Conservation (phyloP, 1,139 yeast genomes). For the Pichia sp. region DNA sequence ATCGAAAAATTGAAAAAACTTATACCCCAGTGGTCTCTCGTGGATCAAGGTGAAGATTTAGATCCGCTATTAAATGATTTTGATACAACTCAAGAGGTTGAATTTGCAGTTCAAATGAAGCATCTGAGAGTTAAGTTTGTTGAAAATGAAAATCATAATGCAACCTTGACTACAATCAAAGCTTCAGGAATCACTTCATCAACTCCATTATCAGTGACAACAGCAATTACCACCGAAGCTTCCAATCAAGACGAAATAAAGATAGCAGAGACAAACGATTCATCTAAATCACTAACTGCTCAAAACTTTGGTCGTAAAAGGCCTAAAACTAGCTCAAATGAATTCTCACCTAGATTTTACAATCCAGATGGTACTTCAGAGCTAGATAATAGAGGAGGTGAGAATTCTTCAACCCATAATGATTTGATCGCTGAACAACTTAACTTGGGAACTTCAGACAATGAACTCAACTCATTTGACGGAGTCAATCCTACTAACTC, state of each 20-base stretch:
- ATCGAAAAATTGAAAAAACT: slow-evolving; percentile 5
- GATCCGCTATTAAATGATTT: slow-evolving; percentile 26
- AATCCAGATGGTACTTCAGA: slow-evolving; percentile 5
- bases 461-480: no score
- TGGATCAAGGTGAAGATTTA: neutral
- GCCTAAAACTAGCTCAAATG: slow-evolving; percentile 1
- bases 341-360: slow-evolving; percentile 6
- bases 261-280: neutral
- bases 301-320: neutral
- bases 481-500: no score
- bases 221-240: neutral
- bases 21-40: slow-evolving; percentile 5
- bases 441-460: slow-evolving; percentile 2
- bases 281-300: neutral
- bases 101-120: slow-evolving; percentile 65
- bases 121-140: slow-evolving; percentile 40
- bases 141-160: slow-evolving; percentile 14
- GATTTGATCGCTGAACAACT: neutral
- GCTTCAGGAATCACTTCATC: neutral
- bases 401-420: neutral
- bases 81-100: slow-evolving; percentile 65
- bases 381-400: neutral
- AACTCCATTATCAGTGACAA: neutral
- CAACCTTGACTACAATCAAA: slow-evolving; percentile 3
- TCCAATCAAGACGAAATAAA: neutral